Evolutionary conservation across 345 rosid genomes (phyloP), one percentile per base, ranked within the genome.

Genomic region (Boechera stricta): DNA sequence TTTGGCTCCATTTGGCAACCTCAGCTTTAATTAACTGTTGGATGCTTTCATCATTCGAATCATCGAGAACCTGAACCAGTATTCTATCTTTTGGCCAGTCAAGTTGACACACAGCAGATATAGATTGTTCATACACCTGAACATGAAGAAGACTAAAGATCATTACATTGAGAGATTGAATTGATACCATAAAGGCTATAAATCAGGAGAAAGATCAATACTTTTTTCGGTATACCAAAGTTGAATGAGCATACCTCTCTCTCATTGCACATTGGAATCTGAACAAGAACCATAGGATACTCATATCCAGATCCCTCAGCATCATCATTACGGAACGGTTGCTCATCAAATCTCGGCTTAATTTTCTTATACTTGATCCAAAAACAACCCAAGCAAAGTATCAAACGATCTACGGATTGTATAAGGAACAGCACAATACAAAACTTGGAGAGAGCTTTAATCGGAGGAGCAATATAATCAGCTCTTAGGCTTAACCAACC

Each of bases 241-340:
- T 28, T 74, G 7, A 26, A 28, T 33, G 39, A 15, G 44, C 67
- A 76, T 82, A 89, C 94, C 92, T 89, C 92, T 70, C 82, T 89
- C 67, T 91, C 97, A 49, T 91, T 91, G 58, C 92, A 87, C 94
- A 91, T 91, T 47, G 97, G 97, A 28, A 91, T 89, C 83, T 91
- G 97, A 78, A 91, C 94, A 79, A 91, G 97, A 83, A 88, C 92
- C 94, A 82, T 87, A 35, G 97, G 97, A 64, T 86, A 89, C 75
- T 67, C 81, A 71, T 38, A 85, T 9, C 83, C 74, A 4, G 84
- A 72, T 59, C 87, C 85, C 67, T 89, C 92, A 58, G 80, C 84
- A 81, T 85, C 92, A 74, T 68, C 84, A 15, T 85, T 77, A 75
- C 80, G 77, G 75, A 86, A 89, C 5, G 91, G 87, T 69, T 88